These are phyloP conservation scores for Scedosporium boydii DNA, from an alignment of 2,329 filamentous ascomycete genomes.

Conservation along the genomic window DNA sequence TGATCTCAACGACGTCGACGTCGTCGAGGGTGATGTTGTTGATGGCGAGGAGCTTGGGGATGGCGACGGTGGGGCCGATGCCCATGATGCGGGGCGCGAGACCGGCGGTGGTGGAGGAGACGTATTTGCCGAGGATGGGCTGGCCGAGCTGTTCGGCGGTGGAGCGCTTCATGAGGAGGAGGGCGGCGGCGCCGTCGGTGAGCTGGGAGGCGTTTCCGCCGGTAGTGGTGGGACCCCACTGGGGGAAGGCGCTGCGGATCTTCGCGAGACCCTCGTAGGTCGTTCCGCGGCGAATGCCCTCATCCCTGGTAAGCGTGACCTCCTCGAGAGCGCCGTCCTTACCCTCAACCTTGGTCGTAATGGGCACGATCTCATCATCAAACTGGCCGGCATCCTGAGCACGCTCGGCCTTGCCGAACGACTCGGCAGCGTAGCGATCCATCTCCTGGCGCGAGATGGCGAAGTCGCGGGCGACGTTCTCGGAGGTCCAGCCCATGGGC, in stretches of 20 bases:
- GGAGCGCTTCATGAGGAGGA: slow-evolving; percentile 90
- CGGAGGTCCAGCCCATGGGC: slow-evolving; percentile 96
- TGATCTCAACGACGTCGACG: slow-evolving; percentile 84
- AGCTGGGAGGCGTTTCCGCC: slow-evolving; percentile 93
- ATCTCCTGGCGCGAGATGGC: slow-evolving; percentile 70
- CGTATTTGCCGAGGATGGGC: slow-evolving; percentile 90
- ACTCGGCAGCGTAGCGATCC: slow-evolving; percentile 80
- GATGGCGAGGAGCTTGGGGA: slow-evolving; percentile 75
- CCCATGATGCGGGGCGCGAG: slow-evolving; percentile 94
- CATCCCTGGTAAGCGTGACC: slow-evolving; percentile 74
- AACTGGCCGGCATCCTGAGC: slow-evolving; percentile 89
- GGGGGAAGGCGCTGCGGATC: slow-evolving; percentile 81
- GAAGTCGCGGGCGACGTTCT: slow-evolving; percentile 92
- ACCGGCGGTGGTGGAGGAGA: slow-evolving; percentile 82
- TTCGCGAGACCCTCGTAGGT: slow-evolving; percentile 75
- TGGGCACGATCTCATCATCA: slow-evolving; percentile 88
- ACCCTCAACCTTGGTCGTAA: slow-evolving; percentile 73
- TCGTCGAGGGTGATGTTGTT: slow-evolving; percentile 71
- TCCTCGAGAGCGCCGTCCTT: slow-evolving; percentile 70
- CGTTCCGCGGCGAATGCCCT: slow-evolving; percentile 84
- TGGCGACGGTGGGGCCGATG: slow-evolving; percentile 67
- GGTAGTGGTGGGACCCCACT: slow-evolving; percentile 78
- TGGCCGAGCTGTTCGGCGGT: slow-evolving; percentile 79
- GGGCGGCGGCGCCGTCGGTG: slow-evolving; percentile 84
- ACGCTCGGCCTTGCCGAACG: slow-evolving; percentile 75